Conservation (phyloP, 2,329 filamentous ascomycete genomes). For the Eurotiales sp. region DNA sequence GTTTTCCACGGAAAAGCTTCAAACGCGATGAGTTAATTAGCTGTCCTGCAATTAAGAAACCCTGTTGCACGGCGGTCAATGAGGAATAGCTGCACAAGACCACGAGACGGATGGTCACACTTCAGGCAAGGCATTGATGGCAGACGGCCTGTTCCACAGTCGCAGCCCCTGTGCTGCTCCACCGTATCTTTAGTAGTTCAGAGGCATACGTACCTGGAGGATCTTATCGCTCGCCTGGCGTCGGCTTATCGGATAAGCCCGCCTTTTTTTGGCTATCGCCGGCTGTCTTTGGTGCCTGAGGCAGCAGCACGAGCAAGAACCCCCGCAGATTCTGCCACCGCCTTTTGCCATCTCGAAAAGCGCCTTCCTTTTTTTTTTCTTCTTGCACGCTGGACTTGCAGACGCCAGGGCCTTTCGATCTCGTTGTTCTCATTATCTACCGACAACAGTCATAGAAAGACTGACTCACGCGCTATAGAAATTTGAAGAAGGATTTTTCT, state of each 20-base stretch:
- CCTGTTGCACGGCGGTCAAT: slow-evolving; percentile 1
- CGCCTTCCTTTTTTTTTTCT: too few relatives aligned
- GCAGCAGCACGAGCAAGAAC: neutral
- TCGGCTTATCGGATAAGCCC: neutral
- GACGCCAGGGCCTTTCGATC: neutral
- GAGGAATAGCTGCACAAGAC: neutral
- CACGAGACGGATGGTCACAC: neutral
- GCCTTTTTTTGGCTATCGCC: neutral
- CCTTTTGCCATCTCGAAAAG: neutral
- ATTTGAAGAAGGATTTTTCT: neutral
- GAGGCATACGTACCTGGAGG: too few relatives aligned
- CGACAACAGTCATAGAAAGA: too few relatives aligned
- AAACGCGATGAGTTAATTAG: neutral
- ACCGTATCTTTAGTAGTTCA: too few relatives aligned
- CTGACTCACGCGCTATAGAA: too few relatives aligned
- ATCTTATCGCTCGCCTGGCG: neutral
- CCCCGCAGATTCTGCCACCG: slow-evolving; percentile 9
- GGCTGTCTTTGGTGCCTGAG: slow-evolving; percentile 7
- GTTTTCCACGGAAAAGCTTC: neutral
- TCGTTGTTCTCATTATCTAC: neutral
- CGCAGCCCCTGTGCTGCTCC: neutral
- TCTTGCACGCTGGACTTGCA: too few relatives aligned
- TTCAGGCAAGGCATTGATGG: neutral
- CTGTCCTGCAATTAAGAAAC: too few relatives aligned
- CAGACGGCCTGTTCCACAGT: neutral